Percentiles rank a stretch among this genome's conserved stretches.
Conservation (phyloP, 2,329 filamentous ascomycete species). For the Volutella citrinella region DNA sequence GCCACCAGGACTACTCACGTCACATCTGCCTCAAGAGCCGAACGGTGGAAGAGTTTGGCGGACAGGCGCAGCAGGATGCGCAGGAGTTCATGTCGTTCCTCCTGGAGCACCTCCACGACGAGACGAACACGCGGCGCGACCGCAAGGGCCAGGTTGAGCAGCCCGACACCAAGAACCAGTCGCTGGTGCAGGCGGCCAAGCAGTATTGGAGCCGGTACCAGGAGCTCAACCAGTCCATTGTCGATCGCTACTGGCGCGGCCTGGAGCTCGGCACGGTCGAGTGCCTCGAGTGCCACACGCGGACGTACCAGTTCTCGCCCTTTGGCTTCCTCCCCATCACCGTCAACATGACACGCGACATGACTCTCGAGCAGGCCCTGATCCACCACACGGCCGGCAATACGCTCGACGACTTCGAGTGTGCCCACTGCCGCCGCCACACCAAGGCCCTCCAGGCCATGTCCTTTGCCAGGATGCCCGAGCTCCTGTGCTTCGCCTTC, state of each 20-base stretch:
- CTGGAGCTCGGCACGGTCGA: slow-evolving; percentile 70
- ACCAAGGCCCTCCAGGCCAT: slow-evolving; percentile 68
- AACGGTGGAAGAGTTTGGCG: slow-evolving; percentile 56
- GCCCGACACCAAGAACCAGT: slow-evolving; percentile 31
- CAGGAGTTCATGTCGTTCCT: slow-evolving; percentile 87
- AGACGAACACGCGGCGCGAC: slow-evolving; percentile 67
- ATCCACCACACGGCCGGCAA: slow-evolving; percentile 68
- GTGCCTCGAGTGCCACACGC: slow-evolving; percentile 58
- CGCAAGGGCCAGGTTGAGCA: slow-evolving; percentile 28
- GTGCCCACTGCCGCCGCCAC: slow-evolving; percentile 69
- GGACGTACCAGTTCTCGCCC: slow-evolving; percentile 40
- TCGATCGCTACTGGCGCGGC: slow-evolving; percentile 77
- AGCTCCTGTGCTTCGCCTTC: slow-evolving; percentile 75
- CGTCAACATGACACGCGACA: slow-evolving; percentile 29
- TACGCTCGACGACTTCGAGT: slow-evolving; percentile 66
- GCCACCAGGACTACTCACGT: slow-evolving; percentile 52
- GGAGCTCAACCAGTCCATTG: slow-evolving; percentile 68
- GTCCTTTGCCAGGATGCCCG: slow-evolving; percentile 73
- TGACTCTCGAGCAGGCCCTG: slow-evolving; percentile 60
- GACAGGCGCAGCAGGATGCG: slow-evolving; percentile 80
- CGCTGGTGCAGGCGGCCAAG: slow-evolving; percentile 54
- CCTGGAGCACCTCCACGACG: slow-evolving; percentile 77
- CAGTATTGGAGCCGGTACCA: slow-evolving; percentile 74
- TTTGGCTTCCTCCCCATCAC: slow-evolving; percentile 54
- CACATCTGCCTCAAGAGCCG: slow-evolving; percentile 33